phyloP scores from a whole-genome alignment of 2,329 filamentous ascomycete species.

The Lizonia empirigonia region DNA sequence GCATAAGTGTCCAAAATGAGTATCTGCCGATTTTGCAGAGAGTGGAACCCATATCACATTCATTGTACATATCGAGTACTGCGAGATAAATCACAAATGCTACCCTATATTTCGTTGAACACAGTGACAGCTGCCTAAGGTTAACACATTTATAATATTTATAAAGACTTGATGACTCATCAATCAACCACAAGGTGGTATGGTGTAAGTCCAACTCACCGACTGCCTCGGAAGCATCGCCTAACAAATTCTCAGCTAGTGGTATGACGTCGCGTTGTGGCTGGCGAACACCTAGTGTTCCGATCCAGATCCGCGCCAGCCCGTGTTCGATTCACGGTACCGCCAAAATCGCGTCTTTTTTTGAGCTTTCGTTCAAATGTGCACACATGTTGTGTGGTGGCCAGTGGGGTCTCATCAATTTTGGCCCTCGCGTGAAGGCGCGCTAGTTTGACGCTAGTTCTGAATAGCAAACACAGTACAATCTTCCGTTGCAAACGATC shows the following conservation, averaged over 20 bases:
- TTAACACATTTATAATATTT: neutral
- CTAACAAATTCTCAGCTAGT: conserved; percentile 29
- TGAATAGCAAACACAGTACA: neutral
- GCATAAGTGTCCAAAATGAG: conserved; percentile 25
- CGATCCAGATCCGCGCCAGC: conserved; percentile 45
- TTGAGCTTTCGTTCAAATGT: neutral
- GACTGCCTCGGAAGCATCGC: neutral
- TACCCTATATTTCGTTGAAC: too few relatives aligned
- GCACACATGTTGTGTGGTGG: neutral
- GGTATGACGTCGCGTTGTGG: conserved; percentile 51
- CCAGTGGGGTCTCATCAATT: conserved; percentile 1
- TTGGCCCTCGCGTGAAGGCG: neutral
- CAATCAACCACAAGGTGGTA: conserved; percentile 36
- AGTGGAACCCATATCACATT: neutral
- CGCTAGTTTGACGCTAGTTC: neutral
- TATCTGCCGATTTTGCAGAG: neutral
- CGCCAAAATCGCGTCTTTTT: conserved; percentile 18
- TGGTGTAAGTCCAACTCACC: conserved; percentile 27
- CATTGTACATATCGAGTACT: conserved; percentile 13
- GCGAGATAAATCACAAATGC: neutral
- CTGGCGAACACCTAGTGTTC: conserved; percentile 30
- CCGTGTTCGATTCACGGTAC: conserved; percentile 45
- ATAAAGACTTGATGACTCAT: conserved; percentile 11
- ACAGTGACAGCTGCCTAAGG: neutral
- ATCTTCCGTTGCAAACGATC: too few relatives aligned